These are phyloP conservation scores for Pythium aristosporum DNA, from an alignment of 352 stramenopile genomes.

Conservation along the genomic window DNA sequence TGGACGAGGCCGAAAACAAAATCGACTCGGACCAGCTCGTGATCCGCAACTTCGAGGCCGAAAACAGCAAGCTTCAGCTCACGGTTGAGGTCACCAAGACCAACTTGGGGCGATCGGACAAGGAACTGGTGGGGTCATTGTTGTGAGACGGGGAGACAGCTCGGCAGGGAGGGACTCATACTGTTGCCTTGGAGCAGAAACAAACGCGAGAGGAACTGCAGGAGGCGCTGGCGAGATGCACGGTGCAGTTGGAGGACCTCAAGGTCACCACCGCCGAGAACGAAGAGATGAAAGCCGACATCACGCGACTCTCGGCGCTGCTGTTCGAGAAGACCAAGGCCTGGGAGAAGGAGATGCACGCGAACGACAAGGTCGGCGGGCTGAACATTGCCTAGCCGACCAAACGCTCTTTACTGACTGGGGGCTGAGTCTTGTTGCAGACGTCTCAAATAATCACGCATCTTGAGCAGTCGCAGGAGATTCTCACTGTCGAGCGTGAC, in stretches of 20 bases:
- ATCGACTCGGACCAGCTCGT: constrained; percentile 69
- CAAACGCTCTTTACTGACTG: background rate
- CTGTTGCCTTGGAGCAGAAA: constrained; percentile 32
- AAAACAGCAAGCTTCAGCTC: constrained; percentile 61
- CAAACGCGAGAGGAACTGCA: constrained; percentile 53
- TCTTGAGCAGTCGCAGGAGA: constrained; percentile 34
- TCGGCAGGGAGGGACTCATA: background rate
- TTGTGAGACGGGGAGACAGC: no score
- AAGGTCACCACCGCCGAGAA: constrained; percentile 32
- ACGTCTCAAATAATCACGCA: constrained; percentile 45
- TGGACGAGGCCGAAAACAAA: constrained; percentile 68
- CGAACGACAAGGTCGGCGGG: constrained; percentile 42
- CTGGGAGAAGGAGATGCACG: constrained; percentile 62
- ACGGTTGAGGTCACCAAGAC: constrained; percentile 62
- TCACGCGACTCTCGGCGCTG: constrained; percentile 50
- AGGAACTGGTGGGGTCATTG: constrained; percentile 45
- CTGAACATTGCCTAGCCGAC: background rate
- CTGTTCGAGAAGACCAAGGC: constrained; percentile 77
- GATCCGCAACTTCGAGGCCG: constrained; percentile 60
- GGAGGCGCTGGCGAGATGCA: constrained; percentile 31
- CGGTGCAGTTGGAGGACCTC: constrained; percentile 38
- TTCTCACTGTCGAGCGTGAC: constrained; percentile 37
- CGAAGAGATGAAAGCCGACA: constrained; percentile 46
- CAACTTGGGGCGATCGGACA: constrained; percentile 46
- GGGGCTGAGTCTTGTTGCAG: constrained; percentile 15